Conservation (phyloP, 257 asterid species). For the Marsdenia floribunda region DNA sequence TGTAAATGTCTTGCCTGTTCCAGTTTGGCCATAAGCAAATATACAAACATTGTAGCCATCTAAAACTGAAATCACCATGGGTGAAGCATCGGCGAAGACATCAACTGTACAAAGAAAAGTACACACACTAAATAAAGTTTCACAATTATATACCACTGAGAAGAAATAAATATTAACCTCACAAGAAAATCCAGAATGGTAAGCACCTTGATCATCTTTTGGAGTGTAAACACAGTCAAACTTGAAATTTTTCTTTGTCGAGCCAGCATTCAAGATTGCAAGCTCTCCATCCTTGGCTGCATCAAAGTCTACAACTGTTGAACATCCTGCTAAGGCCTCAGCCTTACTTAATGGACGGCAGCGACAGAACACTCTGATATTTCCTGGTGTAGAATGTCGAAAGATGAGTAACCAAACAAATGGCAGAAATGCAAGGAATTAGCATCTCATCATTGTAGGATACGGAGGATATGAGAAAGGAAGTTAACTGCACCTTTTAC, state of each 20-base stretch:
- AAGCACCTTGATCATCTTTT: conserved; percentile 81
- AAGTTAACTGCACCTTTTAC: conserved; percentile 57
- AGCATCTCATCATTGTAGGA: neutral
- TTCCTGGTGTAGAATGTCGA: conserved; percentile 47
- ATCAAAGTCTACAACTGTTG: conserved; percentile 76
- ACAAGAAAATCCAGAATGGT: neutral
- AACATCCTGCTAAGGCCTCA: conserved; percentile 55
- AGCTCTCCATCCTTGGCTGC: conserved; percentile 95
- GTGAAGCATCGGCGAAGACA: conserved; percentile 92
- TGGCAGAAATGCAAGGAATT: neutral
- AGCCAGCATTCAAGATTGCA: conserved; percentile 49
- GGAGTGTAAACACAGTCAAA: conserved; percentile 94
- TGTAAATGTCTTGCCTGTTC: conserved; percentile 97
- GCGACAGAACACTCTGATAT: conserved; percentile 93
- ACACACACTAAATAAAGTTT: neutral
- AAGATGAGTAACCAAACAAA: conserved; percentile 3
- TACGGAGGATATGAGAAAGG: neutral
- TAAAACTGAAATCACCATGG: conserved; percentile 85
- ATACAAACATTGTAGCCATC: conserved; percentile 98
- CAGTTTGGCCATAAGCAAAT: conserved; percentile 98
- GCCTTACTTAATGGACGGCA: conserved; percentile 92
- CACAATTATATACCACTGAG: neutral
- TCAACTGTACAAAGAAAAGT: conserved; percentile 46
- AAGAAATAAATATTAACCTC: neutral
- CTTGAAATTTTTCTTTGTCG: conserved; percentile 61